Conservation (phyloP, 2,329 filamentous ascomycete species). For the Leptographium galeiforme region DNA sequence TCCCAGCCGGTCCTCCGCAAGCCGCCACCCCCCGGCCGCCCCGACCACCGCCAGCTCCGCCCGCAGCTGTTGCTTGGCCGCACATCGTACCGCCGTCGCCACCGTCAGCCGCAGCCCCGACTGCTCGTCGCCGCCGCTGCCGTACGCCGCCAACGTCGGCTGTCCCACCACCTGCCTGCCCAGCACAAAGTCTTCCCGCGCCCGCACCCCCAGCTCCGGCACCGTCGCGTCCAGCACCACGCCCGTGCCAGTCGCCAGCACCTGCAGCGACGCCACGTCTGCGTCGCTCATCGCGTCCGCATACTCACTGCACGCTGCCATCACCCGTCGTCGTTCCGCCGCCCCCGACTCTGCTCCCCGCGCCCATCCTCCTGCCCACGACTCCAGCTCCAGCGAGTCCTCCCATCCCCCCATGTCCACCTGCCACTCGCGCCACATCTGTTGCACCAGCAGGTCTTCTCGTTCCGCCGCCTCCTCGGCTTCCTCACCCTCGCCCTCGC, state of each 20-base stretch:
- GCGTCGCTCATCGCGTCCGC: constrained; percentile 49
- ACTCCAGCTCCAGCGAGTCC: constrained; percentile 23
- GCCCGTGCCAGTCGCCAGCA: constrained; percentile 27
- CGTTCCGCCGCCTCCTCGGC: constrained; percentile 32
- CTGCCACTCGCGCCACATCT: constrained; percentile 55
- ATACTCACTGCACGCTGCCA: constrained; percentile 41
- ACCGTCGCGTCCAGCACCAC: constrained; percentile 46
- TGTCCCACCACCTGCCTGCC: constrained; percentile 36
- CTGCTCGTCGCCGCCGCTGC: not conserved
- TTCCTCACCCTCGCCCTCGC: constrained; percentile 37
- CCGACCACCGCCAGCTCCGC: not conserved
- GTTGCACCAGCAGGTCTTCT: constrained; percentile 50
- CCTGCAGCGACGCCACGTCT: constrained; percentile 43
- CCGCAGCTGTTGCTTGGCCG: constrained; percentile 18
- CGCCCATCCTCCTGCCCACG: constrained; percentile 20
- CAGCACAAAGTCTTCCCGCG: constrained; percentile 35
- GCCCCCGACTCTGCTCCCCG: not conserved
- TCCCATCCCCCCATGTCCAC: constrained; percentile 49
- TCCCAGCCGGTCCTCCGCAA: constrained; percentile 3
- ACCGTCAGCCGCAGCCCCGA: constrained; percentile 15
- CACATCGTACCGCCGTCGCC: constrained; percentile 19
- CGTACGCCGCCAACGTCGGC: constrained; percentile 19
- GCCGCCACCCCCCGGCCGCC: not conserved
- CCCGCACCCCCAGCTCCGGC: constrained; percentile 37
- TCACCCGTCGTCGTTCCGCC: constrained; percentile 16